These are phyloP conservation scores for Magnolia sinica DNA, from an alignment of 164 flowering plant genomes.

Conservation along the genomic window DNA sequence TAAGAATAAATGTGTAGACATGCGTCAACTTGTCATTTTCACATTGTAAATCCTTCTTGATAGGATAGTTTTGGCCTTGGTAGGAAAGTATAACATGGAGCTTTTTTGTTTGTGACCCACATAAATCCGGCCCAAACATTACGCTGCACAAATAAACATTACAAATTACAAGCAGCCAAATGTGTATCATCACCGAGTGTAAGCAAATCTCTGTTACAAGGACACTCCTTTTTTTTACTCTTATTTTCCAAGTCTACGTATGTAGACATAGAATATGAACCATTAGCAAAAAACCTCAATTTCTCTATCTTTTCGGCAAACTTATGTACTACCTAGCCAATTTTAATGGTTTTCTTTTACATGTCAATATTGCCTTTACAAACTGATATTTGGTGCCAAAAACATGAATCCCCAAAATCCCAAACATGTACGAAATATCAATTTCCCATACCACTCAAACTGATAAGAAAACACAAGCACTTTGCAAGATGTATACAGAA, in stretches of 20 bases:
- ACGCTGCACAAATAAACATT: conserved; percentile 46
- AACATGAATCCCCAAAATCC: no score
- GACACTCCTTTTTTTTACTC: neutral
- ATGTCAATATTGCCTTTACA: no score
- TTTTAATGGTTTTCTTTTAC: no score
- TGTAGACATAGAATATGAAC: no score
- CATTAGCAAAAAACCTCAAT: neutral
- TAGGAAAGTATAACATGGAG: conserved; percentile 84
- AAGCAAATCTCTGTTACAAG: no score
- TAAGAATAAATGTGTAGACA: conserved; percentile 84
- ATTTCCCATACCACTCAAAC: no score
- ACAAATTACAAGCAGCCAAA: neutral
- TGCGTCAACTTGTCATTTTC: conserved; percentile 94
- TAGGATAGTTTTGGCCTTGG: conserved; percentile 83
- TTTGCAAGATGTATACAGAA: no score
- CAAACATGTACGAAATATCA: no score
- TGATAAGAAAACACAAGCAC: no score
- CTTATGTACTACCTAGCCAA: no score
- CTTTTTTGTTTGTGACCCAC: conserved; percentile 84
- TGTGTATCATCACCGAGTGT: neutral
- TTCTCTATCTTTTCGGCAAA: neutral
- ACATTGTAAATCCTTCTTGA: conserved; percentile 82
- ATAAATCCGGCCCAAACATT: conserved; percentile 97
- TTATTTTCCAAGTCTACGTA: no score
- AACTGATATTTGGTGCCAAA: no score